Conservation (phyloP, 2,329 filamentous ascomycete genomes). For the Cylindrodendrum hubeiense region DNA sequence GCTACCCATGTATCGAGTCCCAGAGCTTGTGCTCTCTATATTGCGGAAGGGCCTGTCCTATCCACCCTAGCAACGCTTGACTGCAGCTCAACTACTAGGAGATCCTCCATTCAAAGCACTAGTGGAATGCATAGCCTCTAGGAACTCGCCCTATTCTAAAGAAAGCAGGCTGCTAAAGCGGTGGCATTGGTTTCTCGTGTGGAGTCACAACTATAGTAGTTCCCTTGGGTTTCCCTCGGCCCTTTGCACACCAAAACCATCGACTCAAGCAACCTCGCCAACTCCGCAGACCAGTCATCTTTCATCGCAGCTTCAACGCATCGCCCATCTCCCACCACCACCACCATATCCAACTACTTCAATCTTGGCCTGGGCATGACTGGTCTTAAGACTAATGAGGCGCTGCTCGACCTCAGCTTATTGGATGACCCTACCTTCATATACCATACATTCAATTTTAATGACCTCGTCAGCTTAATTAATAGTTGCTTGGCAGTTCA, state of each 20-base stretch:
- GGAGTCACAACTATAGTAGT: not conserved
- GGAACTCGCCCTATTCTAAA: not conserved
- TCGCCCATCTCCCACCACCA: not conserved
- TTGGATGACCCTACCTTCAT: not conserved
- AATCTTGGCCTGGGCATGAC: not conserved
- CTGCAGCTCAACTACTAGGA: not conserved
- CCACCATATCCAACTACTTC: constrained; percentile 11
- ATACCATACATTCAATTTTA: not conserved
- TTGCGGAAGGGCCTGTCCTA: too few relatives aligned
- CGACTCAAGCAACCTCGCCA: not conserved
- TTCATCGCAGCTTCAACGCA: constrained; percentile 15
- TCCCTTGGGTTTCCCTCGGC: not conserved
- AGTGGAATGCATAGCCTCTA: not conserved
- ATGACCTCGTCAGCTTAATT: not conserved
- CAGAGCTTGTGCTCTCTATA: too few relatives aligned
- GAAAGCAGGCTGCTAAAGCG: not conserved
- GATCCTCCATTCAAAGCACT: not conserved
- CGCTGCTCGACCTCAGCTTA: not conserved
- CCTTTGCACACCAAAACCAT: not conserved
- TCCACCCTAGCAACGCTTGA: not conserved
- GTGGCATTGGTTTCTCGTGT: not conserved
- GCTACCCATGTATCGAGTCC: too few relatives aligned
- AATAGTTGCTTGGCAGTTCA: too few relatives aligned
- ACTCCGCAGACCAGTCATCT: not conserved
- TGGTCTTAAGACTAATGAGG: not conserved